These are phyloP conservation scores for Mucor velutinosus DNA, from an alignment of 371 early-diverging fungal species.

Conservation along the genomic window DNA sequence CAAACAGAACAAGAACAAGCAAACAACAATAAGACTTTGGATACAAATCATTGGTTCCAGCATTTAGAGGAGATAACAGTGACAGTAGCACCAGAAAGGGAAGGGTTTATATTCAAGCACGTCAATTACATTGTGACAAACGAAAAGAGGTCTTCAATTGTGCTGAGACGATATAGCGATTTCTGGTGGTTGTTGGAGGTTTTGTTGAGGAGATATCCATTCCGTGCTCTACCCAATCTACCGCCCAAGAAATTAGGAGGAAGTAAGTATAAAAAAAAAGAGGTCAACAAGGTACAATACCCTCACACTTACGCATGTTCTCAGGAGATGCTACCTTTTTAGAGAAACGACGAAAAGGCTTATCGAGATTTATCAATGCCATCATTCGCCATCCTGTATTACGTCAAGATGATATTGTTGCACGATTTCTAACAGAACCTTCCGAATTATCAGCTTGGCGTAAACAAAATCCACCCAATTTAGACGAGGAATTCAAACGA, in stretches of 20 bases:
- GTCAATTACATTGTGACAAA: constrained; percentile 55
- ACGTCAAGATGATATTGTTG: constrained; percentile 63
- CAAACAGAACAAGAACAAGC: neutral
- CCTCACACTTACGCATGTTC: constrained; percentile 1
- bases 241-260: constrained; percentile 55
- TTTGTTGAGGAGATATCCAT: constrained; percentile 41
- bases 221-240: constrained; percentile 44
- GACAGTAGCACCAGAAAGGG: constrained; percentile 72
- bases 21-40: constrained; percentile 1
- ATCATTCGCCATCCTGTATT: constrained; percentile 78
- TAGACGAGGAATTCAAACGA: constrained; percentile 58
- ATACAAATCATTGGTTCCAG: constrained; percentile 50
- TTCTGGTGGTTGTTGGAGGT: constrained; percentile 52
- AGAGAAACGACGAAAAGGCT: constrained; percentile 71
- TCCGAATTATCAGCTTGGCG: constrained; percentile 61
- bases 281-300: neutral
- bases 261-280: constrained; percentile 24
- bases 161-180: constrained; percentile 49
- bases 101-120: constrained; percentile 56
- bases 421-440: constrained; percentile 70
- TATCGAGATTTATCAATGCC: constrained; percentile 77
- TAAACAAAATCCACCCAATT: constrained; percentile 47
- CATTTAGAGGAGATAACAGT: constrained; percentile 61
- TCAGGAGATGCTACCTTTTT: constrained; percentile 73
- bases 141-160: constrained; percentile 44